Evolutionary conservation across 1,284 basidiomycete genomes (phyloP).

Genomic region (Trametes sp.): DNA sequence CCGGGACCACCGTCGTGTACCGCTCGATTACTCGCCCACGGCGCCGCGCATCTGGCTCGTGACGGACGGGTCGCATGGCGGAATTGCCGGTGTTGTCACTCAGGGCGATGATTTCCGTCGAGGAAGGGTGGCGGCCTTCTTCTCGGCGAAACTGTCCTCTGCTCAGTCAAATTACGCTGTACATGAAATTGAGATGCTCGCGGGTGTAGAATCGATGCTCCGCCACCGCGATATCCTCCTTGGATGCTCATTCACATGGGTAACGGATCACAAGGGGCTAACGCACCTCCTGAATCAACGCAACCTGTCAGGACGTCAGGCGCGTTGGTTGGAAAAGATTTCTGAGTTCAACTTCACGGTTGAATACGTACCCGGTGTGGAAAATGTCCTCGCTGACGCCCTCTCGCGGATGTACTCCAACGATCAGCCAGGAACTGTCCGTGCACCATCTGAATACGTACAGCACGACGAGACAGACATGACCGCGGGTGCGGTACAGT

Average conservation of each 20-base stretch:
- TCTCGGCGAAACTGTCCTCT: constrained; percentile 40
- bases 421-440: background rate
- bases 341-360: constrained; percentile 37
- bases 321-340: constrained; percentile 28
- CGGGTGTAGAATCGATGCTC: constrained; percentile 41
- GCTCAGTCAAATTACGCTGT: constrained; percentile 42
- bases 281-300: constrained; percentile 35
- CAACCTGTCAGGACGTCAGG: constrained; percentile 37
- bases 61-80: constrained; percentile 30
- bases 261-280: constrained; percentile 40
- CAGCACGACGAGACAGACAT: background rate
- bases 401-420: background rate
- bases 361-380: constrained; percentile 30
- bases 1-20: constrained; percentile 28
- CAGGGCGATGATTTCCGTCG: constrained; percentile 14
- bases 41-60: constrained; percentile 31
- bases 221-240: constrained; percentile 36
- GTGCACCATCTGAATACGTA: background rate
- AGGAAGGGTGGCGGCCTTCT: constrained; percentile 35
- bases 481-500: background rate
- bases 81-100: constrained; percentile 31
- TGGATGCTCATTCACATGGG: constrained; percentile 33
- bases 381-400: background rate
- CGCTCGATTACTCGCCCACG: constrained; percentile 32
- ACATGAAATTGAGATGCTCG: constrained; percentile 41